Conservation (phyloP, 495 filamentous ascomycete species). For the Penicillium arizonense region DNA sequence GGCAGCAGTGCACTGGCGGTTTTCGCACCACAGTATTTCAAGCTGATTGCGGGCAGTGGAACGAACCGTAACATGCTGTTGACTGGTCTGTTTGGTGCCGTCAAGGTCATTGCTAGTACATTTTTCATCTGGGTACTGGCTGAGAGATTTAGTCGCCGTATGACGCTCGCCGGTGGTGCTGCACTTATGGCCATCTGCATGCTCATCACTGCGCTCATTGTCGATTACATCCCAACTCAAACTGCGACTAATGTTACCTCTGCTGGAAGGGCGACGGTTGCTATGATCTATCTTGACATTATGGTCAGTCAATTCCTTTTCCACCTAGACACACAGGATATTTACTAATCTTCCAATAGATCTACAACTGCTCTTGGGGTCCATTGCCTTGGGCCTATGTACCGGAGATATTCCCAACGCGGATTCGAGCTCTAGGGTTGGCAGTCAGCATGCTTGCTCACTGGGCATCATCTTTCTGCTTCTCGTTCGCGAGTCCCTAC, state of each 20-base stretch:
- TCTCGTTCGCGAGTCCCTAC: slow-evolving; percentile 27
- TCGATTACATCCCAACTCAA: slow-evolving; percentile 21
- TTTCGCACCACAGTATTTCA: slow-evolving; percentile 40
- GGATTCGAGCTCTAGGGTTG: slow-evolving; percentile 25
- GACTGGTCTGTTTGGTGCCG: slow-evolving; percentile 39
- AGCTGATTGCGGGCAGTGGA: slow-evolving; percentile 29
- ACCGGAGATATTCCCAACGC: slow-evolving; percentile 29
- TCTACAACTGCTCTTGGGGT: slow-evolving; percentile 28
- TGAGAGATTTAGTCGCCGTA: slow-evolving; percentile 36
- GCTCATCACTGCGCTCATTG: slow-evolving; percentile 24
- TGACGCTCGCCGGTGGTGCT: slow-evolving; percentile 32
- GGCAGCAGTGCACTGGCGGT: slow-evolving; percentile 26
- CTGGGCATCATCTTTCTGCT: slow-evolving; percentile 30
- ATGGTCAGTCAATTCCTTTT: slow-evolving; percentile 12
- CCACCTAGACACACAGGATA: background rate
- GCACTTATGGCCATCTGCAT: slow-evolving; percentile 23
- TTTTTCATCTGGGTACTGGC: slow-evolving; percentile 40
- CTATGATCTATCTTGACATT: slow-evolving; percentile 25
- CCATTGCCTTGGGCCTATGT: slow-evolving; percentile 26
- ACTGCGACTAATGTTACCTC: slow-evolving; percentile 12
- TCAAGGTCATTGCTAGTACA: slow-evolving; percentile 37
- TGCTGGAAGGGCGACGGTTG: slow-evolving; percentile 22
- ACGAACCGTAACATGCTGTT: slow-evolving; percentile 35
- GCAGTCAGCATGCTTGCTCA: slow-evolving; percentile 28
- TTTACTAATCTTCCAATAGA: slow-evolving; percentile 3